Evolutionary conservation across 306 rosid genomes (phyloP).

Genomic region (Delonix regia): DNA sequence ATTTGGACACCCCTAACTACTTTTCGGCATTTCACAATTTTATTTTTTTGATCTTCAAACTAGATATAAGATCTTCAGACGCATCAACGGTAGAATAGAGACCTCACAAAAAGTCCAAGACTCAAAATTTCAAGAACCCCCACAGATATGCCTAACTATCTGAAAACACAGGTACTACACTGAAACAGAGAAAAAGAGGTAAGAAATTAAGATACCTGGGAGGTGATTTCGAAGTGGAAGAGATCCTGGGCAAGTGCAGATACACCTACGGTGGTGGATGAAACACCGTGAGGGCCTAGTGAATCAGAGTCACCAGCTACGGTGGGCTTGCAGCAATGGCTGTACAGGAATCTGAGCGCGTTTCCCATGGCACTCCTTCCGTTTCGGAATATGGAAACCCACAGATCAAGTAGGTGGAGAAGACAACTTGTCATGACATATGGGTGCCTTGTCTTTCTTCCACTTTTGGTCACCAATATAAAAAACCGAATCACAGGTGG

Average conservation of each 20-base stretch:
- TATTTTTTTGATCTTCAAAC: neutral
- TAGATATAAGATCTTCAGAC: neutral
- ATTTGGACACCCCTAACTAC: neutral
- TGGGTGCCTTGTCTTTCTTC: too few relatives aligned
- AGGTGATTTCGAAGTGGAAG: conserved; percentile 74
- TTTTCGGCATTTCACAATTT: neutral
- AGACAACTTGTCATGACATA: neutral
- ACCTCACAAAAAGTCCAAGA: neutral
- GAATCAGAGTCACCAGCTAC: conserved; percentile 52
- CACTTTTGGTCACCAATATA: neutral
- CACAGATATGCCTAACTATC: neutral
- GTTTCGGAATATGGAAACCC: neutral
- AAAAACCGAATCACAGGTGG: neutral
- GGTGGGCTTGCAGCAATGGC: conserved; percentile 24
- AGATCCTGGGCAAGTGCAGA: conserved; percentile 57
- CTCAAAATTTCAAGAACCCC: neutral
- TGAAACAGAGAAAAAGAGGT: neutral
- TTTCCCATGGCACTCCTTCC: neutral
- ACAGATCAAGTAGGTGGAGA: neutral
- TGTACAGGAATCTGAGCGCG: neutral
- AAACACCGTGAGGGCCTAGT: conserved; percentile 55
- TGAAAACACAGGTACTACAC: neutral
- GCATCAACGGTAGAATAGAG: neutral
- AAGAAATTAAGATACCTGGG: conserved; percentile 55
- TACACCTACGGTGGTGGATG: conserved; percentile 64